Conservation (phyloP, 2,329 filamentous ascomycete genomes). For the Apiospora saccharicola region DNA sequence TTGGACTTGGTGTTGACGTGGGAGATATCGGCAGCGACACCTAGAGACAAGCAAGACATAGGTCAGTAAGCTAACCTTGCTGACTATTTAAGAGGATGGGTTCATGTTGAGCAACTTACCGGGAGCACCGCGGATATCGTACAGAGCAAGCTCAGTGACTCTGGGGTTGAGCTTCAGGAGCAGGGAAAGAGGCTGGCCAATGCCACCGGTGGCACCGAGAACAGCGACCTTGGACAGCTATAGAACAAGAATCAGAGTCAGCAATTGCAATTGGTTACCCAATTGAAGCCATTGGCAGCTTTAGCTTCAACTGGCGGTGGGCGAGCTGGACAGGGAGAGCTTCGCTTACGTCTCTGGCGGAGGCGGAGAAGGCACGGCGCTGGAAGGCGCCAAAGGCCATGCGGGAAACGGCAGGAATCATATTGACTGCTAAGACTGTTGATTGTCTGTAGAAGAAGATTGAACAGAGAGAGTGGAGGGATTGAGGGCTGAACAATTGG, state of each 20-base stretch:
- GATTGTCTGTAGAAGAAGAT: background rate
- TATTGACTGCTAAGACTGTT: slow-evolving; percentile 16
- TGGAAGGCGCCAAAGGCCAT: slow-evolving; percentile 57
- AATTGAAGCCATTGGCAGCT: slow-evolving; percentile 24
- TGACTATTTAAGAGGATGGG: slow-evolving; percentile 30
- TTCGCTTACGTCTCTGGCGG: slow-evolving; percentile 72
- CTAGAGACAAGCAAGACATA: slow-evolving; percentile 51
- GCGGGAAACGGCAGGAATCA: slow-evolving; percentile 32
- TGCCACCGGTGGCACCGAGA: slow-evolving; percentile 95
- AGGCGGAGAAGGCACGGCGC: slow-evolving; percentile 82
- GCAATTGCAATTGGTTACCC: slow-evolving; percentile 27
- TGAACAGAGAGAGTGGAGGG: slow-evolving; percentile 8
- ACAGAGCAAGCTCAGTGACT: slow-evolving; percentile 92
- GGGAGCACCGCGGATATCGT: slow-evolving; percentile 94
- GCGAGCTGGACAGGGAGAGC: slow-evolving; percentile 29
- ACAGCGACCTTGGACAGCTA: slow-evolving; percentile 98
- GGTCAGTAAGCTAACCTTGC: slow-evolving; percentile 24
- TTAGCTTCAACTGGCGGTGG: slow-evolving; percentile 7
- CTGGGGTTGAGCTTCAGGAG: slow-evolving; percentile 98
- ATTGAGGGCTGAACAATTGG: slow-evolving; percentile 21
- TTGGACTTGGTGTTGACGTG: slow-evolving; percentile 99
- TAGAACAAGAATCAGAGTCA: slow-evolving; percentile 31
- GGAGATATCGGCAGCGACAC: slow-evolving; percentile 96
- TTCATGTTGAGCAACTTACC: slow-evolving; percentile 52
- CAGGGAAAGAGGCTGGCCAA: slow-evolving; percentile 96